A percentile compares a stretch with the other conserved stretches of the same genome.
Conservation (phyloP, 768 basidiomycete genomes). For the Coprinopsis strossmayeri region DNA sequence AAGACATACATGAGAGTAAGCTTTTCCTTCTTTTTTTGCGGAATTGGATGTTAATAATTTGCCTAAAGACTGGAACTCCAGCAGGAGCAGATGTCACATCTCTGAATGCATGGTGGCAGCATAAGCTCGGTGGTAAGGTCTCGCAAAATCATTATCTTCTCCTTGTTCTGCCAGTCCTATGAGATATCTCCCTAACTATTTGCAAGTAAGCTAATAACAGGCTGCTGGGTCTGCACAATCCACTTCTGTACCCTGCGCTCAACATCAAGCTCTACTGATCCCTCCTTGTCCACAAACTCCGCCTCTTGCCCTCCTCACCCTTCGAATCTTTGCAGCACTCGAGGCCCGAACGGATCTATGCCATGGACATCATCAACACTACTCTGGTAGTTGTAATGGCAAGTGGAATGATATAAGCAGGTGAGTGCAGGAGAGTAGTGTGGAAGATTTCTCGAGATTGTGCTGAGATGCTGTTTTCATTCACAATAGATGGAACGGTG, state of each 20-base stretch:
- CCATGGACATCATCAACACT: slow-evolving; percentile 71
- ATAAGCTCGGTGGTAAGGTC: slow-evolving; percentile 75
- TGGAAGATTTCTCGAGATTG: too few relatives aligned
- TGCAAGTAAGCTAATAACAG: slow-evolving; percentile 75
- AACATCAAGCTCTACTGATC: too few relatives aligned
- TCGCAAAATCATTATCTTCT: slow-evolving; percentile 50
- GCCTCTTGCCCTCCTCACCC: too few relatives aligned
- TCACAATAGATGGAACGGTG: too few relatives aligned
- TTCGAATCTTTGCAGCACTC: slow-evolving; percentile 49
- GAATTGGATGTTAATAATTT: too few relatives aligned
- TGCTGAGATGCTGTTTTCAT: too few relatives aligned
- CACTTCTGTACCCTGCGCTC: too few relatives aligned
- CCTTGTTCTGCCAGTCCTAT: neutral
- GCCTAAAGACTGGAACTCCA: slow-evolving; percentile 78
- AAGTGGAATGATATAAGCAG: slow-evolving; percentile 72
- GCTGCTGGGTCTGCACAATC: slow-evolving; percentile 86
- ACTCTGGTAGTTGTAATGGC: slow-evolving; percentile 92
- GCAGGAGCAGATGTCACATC: slow-evolving; percentile 60
- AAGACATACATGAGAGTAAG: slow-evolving; percentile 77
- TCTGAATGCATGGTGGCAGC: slow-evolving; percentile 79
- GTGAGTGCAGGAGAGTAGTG: slow-evolving; percentile 65
- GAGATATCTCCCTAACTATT: neutral
- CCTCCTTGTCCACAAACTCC: neutral
- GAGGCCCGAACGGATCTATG: slow-evolving; percentile 81
- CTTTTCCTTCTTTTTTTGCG: slow-evolving; percentile 14